These are phyloP conservation scores for Carex littledalei DNA, from an alignment of 176 grass and related monocot species.

Conservation along the genomic window DNA sequence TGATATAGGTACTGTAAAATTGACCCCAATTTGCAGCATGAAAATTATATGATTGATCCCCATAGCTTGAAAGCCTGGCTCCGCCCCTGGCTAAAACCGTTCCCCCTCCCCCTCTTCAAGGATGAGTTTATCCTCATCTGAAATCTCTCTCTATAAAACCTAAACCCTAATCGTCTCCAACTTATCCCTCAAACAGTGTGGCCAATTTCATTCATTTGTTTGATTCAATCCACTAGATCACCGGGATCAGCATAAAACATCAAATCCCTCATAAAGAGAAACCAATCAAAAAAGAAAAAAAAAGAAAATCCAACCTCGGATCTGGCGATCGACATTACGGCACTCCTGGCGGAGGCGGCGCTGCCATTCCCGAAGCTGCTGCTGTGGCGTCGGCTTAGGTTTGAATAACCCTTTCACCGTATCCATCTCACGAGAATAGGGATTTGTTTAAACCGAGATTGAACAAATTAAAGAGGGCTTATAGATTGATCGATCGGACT, in stretches of 20 bases:
- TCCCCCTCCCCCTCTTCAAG: background rate
- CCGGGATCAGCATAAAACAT: background rate
- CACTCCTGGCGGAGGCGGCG: constrained; percentile 82
- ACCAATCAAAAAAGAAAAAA: background rate
- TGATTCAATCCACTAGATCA: background rate
- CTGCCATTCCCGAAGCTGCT: constrained; percentile 92
- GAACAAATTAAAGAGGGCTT: background rate
- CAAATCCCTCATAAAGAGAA: background rate
- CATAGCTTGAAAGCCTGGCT: too few relatives aligned
- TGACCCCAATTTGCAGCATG: too few relatives aligned
- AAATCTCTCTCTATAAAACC: background rate
- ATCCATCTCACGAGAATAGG: constrained; percentile 37
- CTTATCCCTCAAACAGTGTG: background rate
- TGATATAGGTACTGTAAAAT: too few relatives aligned
- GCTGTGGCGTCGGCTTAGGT: constrained; percentile 60
- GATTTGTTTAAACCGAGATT: background rate
- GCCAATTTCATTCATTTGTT: background rate
- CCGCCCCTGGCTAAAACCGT: background rate
- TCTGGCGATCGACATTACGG: constrained; percentile 84
- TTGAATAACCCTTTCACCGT: constrained; percentile 62
- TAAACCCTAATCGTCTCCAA: background rate
- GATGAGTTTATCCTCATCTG: background rate
- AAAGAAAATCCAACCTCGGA: constrained; percentile 37
- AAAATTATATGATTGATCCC: too few relatives aligned
- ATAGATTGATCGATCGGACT: background rate